Conservation (phyloP, 2,329 filamentous ascomycete species). For the Lizonia empirigonia region DNA sequence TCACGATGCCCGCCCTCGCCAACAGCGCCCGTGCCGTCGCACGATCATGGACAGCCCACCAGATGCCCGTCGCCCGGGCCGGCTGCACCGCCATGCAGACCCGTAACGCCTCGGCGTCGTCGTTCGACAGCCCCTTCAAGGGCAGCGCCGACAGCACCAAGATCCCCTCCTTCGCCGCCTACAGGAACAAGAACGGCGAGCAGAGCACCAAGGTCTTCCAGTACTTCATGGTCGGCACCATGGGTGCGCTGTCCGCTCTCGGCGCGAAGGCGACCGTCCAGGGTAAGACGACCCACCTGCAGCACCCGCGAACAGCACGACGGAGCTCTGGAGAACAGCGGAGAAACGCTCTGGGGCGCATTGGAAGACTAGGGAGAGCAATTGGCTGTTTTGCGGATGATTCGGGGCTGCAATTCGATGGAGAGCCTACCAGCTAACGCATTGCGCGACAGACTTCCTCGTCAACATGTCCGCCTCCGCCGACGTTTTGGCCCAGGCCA, state of each 20-base stretch:
- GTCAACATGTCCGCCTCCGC: conserved; percentile 99
- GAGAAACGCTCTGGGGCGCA: conserved; percentile 1
- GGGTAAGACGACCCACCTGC: conserved; percentile 65
- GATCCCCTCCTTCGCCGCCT: conserved; percentile 89
- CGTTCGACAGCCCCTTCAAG: conserved; percentile 63
- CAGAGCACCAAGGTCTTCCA: conserved; percentile 83
- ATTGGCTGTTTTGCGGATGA: conserved; percentile 44
- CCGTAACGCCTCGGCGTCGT: conserved; percentile 52
- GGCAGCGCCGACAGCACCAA: conserved; percentile 60
- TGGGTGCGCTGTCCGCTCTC: conserved; percentile 89
- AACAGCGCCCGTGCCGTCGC: conserved; percentile 54
- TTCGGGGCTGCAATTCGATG: conserved; percentile 32
- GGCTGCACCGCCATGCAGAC: conserved; percentile 53
- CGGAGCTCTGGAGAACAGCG: conserved; percentile 14
- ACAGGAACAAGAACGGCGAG: conserved; percentile 72
- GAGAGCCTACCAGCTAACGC: conserved; percentile 36
- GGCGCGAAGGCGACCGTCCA: conserved; percentile 98
- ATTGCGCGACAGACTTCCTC: conserved; percentile 78
- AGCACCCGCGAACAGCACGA: conserved; percentile 9
- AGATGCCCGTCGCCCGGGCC: conserved; percentile 54
- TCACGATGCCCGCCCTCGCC: conserved; percentile 57
- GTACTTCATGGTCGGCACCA: conserved; percentile 98
- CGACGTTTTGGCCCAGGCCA: conserved; percentile 97
- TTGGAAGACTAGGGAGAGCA: conserved; percentile 21
- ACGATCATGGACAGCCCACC: conserved; percentile 55